Conservation (phyloP, 768 basidiomycete genomes). For the Rhodosporidiobolus sp. region DNA sequence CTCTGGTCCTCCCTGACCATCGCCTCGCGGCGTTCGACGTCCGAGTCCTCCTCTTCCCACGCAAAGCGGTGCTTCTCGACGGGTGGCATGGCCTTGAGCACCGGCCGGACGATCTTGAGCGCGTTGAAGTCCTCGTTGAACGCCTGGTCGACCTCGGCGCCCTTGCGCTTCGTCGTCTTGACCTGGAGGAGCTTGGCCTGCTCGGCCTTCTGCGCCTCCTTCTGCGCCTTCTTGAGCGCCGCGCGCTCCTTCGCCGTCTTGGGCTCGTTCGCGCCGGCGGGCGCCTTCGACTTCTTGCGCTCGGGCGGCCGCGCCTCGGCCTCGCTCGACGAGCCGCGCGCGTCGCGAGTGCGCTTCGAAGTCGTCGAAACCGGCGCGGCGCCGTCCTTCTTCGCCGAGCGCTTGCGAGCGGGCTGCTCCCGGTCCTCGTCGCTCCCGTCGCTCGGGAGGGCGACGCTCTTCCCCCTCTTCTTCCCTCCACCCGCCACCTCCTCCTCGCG, state of each 20-base stretch:
- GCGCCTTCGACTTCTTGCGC: constrained; percentile 12
- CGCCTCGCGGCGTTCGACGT: constrained; percentile 20
- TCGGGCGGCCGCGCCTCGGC: neutral
- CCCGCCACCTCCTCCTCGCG: neutral
- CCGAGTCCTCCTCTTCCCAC: constrained; percentile 36
- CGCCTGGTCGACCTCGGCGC: constrained; percentile 21
- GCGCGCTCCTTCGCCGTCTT: constrained; percentile 30
- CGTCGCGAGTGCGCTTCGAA: constrained; percentile 1
- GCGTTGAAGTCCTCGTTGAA: constrained; percentile 41
- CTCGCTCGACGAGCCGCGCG: neutral
- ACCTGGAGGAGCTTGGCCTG: constrained; percentile 25
- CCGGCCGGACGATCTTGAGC: constrained; percentile 35
- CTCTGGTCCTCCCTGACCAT: constrained; percentile 22
- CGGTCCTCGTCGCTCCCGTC: neutral
- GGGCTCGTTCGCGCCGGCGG: neutral
- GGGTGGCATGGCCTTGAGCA: constrained; percentile 20
- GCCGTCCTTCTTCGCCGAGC: constrained; percentile 28
- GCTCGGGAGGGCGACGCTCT: neutral
- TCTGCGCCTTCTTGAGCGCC: constrained; percentile 32
- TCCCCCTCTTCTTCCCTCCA: constrained; percentile 1
- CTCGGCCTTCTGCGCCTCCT: constrained; percentile 26
- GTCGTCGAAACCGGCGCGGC: neutral
- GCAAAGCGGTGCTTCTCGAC: constrained; percentile 12
- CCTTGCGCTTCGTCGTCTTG: constrained; percentile 29
- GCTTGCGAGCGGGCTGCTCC: constrained; percentile 1